Conservation (phyloP, 2,329 filamentous ascomycete species). For the Cercospora beticola region DNA sequence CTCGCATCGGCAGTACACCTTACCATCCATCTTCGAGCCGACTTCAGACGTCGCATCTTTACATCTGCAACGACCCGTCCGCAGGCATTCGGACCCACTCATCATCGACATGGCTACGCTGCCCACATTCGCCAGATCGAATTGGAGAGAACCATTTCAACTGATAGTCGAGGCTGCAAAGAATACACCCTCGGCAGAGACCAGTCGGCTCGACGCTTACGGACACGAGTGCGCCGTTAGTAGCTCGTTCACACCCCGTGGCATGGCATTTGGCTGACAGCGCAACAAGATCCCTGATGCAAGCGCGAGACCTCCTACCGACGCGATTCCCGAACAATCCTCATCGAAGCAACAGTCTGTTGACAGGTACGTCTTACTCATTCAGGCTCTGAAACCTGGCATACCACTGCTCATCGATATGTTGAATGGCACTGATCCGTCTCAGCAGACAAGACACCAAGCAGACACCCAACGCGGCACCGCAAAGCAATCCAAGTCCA, state of each 20-base stretch:
- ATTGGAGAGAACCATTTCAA: constrained; percentile 14
- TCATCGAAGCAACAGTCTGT: constrained; percentile 27
- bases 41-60: constrained; percentile 19
- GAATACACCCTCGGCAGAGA: not conserved
- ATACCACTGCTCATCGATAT: not conserved
- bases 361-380: constrained; percentile 20
- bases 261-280: not conserved
- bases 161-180: constrained; percentile 13
- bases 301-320: not conserved
- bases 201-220: not conserved
- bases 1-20: constrained; percentile 15
- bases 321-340: constrained; percentile 13
- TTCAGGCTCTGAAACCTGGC: not conserved
- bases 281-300: not conserved
- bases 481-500: not conserved
- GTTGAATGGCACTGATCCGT: not conserved
- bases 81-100: constrained; percentile 8
- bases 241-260: not conserved
- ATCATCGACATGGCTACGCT: constrained; percentile 24
- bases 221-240: constrained; percentile 5
- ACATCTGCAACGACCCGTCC: constrained; percentile 12
- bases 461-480: not conserved
- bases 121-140: constrained; percentile 10
- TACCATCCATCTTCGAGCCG: constrained; percentile 24
- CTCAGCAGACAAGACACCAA: not conserved